phyloP scores from a whole-genome alignment of 2,329 filamentous ascomycete genomes.

The Helotiales sp. region DNA sequence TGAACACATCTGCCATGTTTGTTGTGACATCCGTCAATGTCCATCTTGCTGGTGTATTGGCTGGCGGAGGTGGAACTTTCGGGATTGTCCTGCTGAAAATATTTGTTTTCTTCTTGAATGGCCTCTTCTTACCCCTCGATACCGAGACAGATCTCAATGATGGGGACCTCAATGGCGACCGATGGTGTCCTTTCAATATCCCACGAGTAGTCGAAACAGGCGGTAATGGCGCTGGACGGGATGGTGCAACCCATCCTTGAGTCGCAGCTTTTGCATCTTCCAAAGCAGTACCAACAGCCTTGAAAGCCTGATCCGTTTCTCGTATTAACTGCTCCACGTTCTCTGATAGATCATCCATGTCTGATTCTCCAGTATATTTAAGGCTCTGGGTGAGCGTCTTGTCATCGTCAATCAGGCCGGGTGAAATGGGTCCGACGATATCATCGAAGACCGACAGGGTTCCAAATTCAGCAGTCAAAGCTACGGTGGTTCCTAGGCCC shows the following conservation, averaged over 20 bases:
- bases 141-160: constrained; percentile 39
- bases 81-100: constrained; percentile 28
- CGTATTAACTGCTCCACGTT: constrained; percentile 52
- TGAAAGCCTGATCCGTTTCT: constrained; percentile 57
- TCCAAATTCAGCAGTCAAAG: constrained; percentile 9
- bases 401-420: constrained; percentile 33
- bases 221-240: constrained; percentile 14
- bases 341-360: constrained; percentile 30
- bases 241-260: constrained; percentile 36
- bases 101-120: constrained; percentile 44
- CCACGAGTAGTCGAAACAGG: constrained; percentile 28
- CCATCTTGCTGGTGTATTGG: constrained; percentile 52
- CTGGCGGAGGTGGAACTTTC: constrained; percentile 27
- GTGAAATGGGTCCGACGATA: constrained; percentile 41
- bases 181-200: constrained; percentile 13
- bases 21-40: constrained; percentile 59
- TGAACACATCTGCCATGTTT: constrained; percentile 62
- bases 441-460: constrained; percentile 35
- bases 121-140: constrained; percentile 48
- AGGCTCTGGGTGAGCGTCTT: constrained; percentile 39
- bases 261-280: constrained; percentile 45
- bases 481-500: neutral
- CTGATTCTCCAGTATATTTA: constrained; percentile 22
- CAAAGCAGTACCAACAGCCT: constrained; percentile 50
- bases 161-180: neutral